Conservation (phyloP, 176 grass and related monocot genomes). For the Raddia guianensis region DNA sequence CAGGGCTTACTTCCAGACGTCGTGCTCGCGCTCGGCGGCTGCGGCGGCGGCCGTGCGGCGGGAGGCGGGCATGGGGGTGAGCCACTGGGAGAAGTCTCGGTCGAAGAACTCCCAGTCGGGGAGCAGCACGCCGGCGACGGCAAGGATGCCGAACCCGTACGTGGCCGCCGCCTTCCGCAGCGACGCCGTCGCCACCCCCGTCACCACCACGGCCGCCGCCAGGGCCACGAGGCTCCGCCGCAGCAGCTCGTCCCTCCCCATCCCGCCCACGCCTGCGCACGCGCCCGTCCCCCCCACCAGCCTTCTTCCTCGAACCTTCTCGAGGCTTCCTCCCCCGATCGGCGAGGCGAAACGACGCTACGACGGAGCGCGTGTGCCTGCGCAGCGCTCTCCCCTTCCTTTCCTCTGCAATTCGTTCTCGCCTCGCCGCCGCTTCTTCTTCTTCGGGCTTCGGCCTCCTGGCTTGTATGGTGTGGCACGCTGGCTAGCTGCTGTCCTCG, state of each 20-base stretch:
- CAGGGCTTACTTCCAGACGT: constrained; percentile 67
- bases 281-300: constrained; percentile 20
- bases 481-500: background rate
- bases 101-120: constrained; percentile 99
- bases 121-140: constrained; percentile 78
- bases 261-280: background rate
- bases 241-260: constrained; percentile 83
- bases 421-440: background rate
- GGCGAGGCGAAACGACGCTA: background rate
- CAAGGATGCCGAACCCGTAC: constrained; percentile 78
- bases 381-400: background rate
- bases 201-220: constrained; percentile 56
- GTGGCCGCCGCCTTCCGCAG: constrained; percentile 75
- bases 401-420: background rate
- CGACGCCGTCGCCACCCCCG: constrained; percentile 72
- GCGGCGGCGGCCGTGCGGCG: constrained; percentile 54
- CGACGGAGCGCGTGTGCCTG: constrained; percentile 32
- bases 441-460: background rate
- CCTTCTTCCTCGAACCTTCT: constrained; percentile 25
- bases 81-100: constrained; percentile 85
- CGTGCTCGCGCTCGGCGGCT: constrained; percentile 57
- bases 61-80: constrained; percentile 77
- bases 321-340: background rate
- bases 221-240: constrained; percentile 80
- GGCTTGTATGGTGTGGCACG: background rate